A percentile compares a stretch with the other conserved stretches of the same genome.
Evolutionary conservation across 257 asterid species (phyloP).

Genomic region (Rehmannia glutinosa): DNA sequence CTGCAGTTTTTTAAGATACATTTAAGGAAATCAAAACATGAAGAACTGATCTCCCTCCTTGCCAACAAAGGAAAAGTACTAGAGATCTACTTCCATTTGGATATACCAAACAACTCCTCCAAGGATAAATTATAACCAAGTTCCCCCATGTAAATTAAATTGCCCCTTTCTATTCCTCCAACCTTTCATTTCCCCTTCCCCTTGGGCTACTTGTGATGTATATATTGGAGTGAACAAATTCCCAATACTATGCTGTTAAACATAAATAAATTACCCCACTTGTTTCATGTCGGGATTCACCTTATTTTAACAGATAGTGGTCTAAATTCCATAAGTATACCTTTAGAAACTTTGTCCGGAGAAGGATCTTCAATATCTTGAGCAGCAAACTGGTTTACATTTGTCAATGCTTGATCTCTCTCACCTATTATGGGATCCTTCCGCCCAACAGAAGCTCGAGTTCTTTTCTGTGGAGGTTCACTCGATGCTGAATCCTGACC

Average conservation of each 20-base stretch:
- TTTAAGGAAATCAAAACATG: no score
- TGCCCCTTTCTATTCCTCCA: background rate
- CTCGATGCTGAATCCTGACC: slow-evolving; percentile 38
- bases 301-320: background rate
- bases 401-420: slow-evolving; percentile 38
- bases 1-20: no score
- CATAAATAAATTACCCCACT: background rate
- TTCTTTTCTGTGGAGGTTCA: slow-evolving; percentile 60
- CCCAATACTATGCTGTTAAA: background rate
- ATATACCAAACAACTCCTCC: slow-evolving; percentile 3
- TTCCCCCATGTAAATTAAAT: background rate
- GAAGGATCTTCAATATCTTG: slow-evolving; percentile 28
- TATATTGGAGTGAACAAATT: background rate
- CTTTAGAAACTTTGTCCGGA: slow-evolving; percentile 15
- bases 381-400: slow-evolving; percentile 30
- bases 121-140: background rate
- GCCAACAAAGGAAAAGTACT: background rate
- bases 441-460: slow-evolving; percentile 60
- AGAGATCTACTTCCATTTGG: background rate
- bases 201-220: background rate
- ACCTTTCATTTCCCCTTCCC: background rate
- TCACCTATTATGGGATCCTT: slow-evolving; percentile 41
- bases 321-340: slow-evolving; percentile 20
- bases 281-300: no score
- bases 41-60: background rate